Evolutionary conservation across 2,329 filamentous ascomycete species (phyloP).

Genomic region (Xylaria sp.): DNA sequence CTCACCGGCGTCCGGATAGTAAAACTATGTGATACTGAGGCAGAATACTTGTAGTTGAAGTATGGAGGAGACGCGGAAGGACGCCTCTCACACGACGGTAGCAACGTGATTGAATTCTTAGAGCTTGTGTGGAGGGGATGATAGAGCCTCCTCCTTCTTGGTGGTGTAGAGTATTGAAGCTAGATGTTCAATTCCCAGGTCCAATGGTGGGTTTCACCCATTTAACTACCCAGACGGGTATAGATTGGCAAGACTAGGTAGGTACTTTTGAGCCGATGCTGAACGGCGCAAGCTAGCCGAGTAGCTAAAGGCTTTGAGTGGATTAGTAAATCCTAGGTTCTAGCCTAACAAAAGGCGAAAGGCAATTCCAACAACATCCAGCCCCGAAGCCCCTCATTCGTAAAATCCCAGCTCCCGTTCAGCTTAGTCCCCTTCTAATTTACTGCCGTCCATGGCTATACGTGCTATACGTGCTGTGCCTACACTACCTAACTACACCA

Average conservation of each 20-base stretch:
- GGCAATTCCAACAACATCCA: slow-evolving; percentile 21
- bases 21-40: slow-evolving; percentile 14
- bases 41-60: slow-evolving; percentile 2
- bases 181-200: slow-evolving; percentile 14
- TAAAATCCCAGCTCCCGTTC: neutral
- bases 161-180: slow-evolving; percentile 9
- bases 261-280: slow-evolving; percentile 11
- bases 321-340: slow-evolving; percentile 6
- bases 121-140: neutral
- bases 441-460: neutral
- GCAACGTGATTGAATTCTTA: slow-evolving; percentile 8
- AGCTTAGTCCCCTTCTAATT: slow-evolving; percentile 1
- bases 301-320: slow-evolving; percentile 7
- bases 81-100: slow-evolving; percentile 2
- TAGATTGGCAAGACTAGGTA: slow-evolving; percentile 22
- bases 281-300: slow-evolving; percentile 17
- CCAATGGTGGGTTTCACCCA: slow-evolving; percentile 8
- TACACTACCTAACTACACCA: neutral
- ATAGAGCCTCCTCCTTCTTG: neutral
- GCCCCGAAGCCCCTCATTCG: slow-evolving; percentile 12
- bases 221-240: slow-evolving; percentile 26
- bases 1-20: slow-evolving; percentile 13
- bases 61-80: neutral
- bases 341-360: neutral
- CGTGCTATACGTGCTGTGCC: neutral